Evolutionary conservation across 1,284 basidiomycete genomes (phyloP).

Genomic region (Puccinia triticina): DNA sequence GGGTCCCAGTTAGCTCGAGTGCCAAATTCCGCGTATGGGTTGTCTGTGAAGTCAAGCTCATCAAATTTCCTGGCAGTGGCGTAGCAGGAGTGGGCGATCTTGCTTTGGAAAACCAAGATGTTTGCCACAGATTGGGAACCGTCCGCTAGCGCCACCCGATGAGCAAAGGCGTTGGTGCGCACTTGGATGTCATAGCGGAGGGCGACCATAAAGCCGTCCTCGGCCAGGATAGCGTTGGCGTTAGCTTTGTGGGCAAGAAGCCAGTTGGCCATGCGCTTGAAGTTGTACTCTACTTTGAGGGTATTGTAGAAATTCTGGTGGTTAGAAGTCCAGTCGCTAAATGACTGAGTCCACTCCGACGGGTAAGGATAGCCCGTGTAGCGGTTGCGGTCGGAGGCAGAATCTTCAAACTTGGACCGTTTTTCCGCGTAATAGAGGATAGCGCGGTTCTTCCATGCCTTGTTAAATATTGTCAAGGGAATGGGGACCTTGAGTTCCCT

Average conservation of each 20-base stretch:
- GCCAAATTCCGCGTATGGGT: not conserved
- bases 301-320: no score
- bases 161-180: not conserved
- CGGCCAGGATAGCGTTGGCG: no score
- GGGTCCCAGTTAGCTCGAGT: no score
- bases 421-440: not conserved
- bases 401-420: not conserved
- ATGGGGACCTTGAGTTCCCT: not conserved
- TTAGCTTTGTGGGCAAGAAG: conserved; percentile 16
- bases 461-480: no score
- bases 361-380: conserved; percentile 1
- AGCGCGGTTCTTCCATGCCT: not conserved
- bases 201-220: not conserved
- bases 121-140: not conserved
- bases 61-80: not conserved
- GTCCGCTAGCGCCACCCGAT: not conserved
- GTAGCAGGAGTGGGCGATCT: no score
- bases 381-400: not conserved
- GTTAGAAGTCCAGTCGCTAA: no score
- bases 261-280: not conserved
- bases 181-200: no score
- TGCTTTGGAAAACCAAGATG: no score
- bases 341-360: no score
- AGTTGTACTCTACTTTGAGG: not conserved
- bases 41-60: not conserved